Base-by-base conservation (phyloP, 139 green algal species). In the Zygnema cylindricum region DNA sequence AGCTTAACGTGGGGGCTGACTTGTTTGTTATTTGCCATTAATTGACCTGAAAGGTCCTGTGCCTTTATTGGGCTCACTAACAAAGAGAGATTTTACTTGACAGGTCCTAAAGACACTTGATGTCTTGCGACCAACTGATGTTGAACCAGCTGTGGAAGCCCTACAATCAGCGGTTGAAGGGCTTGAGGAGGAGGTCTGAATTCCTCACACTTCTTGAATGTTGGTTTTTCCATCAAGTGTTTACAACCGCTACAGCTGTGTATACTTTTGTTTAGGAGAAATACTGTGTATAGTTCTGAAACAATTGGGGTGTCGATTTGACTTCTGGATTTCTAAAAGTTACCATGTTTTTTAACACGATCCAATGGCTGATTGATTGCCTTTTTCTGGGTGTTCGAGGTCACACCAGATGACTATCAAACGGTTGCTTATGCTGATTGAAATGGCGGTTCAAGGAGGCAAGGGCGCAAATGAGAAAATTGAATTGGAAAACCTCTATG, bases 381-480 rank as follows among this genome's bases (percentile, higher is more conserved):
- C n/a, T n/a, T n/a, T n/a, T n/a, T n/a, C n/a, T n/a, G n/a, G n/a
- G n/a, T n/a, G n/a, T n/a, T n/a, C n/a, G n/a, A n/a, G n/a, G n/a
- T 41, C 81, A 7, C 21, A 2, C 22, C 86, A 94, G 36, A 93
- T 98, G 82, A 94, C 97, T 49, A 96, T 99, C 86, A 99, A 99
- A 94, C 94, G 95, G 77, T 93, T 99, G 82, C 93, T 99, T 76
- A 93, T 98, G 93, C 95, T 98, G 91, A 35, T 99, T 1, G 97
- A 99, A 93, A 95, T 98, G 93, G 97, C 97, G 1, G 57, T 78
- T 41, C 92, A 94, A 43, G 81, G 86, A 63, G 49, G 49, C 7
- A 7, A 16, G 16, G 49, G 16, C 49, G 49, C 7, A 16, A 63
- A 63, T 63, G 7, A 16, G 33, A 83, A 83, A 35, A 83, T 83